Conservation (phyloP, 176 grass and related monocot species). For the Cymbopogon citratus region DNA sequence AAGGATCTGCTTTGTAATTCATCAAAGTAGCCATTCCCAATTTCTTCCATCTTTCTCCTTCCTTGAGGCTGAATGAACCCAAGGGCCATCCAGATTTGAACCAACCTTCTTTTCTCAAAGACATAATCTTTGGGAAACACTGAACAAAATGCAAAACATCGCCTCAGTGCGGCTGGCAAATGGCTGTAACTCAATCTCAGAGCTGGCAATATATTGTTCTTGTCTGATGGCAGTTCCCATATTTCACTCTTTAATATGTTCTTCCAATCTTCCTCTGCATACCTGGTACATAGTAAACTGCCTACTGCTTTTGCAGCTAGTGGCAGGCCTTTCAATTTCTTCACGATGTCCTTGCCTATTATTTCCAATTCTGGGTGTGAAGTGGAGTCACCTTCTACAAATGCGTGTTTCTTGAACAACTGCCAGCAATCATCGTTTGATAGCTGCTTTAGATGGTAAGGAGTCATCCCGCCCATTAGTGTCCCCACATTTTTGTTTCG, state of each 20-base stretch:
- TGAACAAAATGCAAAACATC: conserved; percentile 76
- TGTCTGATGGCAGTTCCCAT: conserved; percentile 64
- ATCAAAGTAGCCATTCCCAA: conserved; percentile 61
- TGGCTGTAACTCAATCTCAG: conserved; percentile 74
- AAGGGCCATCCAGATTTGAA: conserved; percentile 76
- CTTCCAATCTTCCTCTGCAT: conserved; percentile 55
- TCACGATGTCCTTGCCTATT: conserved; percentile 74
- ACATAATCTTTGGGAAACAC: conserved; percentile 76
- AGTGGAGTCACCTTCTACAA: conserved; percentile 44
- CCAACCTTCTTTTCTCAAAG: conserved; percentile 48
- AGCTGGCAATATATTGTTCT: conserved; percentile 73
- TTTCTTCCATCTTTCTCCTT: conserved; percentile 50
- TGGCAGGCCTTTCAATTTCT: conserved; percentile 72
- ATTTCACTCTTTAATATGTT: conserved; percentile 69
- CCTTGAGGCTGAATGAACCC: conserved; percentile 50
- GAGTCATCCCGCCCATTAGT: conserved; percentile 36
- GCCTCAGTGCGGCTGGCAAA: conserved; percentile 57
- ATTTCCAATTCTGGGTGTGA: conserved; percentile 48
- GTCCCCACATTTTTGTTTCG: conserved; percentile 54
- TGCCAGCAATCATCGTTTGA: conserved; percentile 64
- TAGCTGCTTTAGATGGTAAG: conserved; percentile 53
- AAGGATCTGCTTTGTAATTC: conserved; percentile 73
- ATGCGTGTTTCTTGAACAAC: conserved; percentile 76
- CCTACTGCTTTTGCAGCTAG: conserved; percentile 73
- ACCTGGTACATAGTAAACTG: conserved; percentile 49